Percentiles rank a stretch among this genome's conserved stretches.
Conservation (phyloP, 768 basidiomycete genomes). For the Serendipita sp. region DNA sequence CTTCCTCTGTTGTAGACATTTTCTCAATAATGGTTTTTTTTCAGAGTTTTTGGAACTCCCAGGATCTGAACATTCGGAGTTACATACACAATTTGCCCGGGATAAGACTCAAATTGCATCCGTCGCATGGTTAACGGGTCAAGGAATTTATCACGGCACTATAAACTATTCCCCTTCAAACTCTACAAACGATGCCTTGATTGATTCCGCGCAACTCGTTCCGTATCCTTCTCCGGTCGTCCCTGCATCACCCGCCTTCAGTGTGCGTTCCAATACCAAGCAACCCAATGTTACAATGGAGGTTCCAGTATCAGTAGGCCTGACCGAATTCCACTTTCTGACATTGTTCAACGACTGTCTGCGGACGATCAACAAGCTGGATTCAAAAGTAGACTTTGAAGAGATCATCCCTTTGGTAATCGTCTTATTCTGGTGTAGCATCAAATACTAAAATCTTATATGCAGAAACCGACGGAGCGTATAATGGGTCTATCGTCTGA, state of each 20-base stretch:
- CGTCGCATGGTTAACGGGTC: conserved; percentile 87
- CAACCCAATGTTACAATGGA: conserved; percentile 16
- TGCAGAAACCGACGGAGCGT: conserved; percentile 59
- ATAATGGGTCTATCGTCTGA: conserved; percentile 68
- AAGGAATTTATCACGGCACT: conserved; percentile 70
- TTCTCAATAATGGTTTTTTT: conserved; percentile 9
- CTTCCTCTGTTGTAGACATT: conserved; percentile 11
- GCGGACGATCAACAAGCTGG: conserved; percentile 58
- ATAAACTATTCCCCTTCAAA: conserved; percentile 41
- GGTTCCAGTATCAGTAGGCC: conserved; percentile 54
- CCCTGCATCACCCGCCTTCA: conserved; percentile 18
- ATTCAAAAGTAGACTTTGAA: conserved; percentile 71
- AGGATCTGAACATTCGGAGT: conserved; percentile 59
- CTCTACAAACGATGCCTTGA: conserved; percentile 49
- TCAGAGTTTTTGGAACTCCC: conserved; percentile 85
- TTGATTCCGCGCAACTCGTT: conserved; percentile 61
- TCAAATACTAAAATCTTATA: background rate
- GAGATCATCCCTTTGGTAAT: conserved; percentile 61
- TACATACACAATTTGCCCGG: conserved; percentile 27
- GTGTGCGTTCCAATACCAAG: conserved; percentile 10
- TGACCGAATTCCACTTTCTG: conserved; percentile 88
- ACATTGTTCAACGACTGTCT: conserved; percentile 68
- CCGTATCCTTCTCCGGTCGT: conserved; percentile 43
- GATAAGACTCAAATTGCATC: conserved; percentile 43
- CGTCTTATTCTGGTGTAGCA: conserved; percentile 15